Conservation (phyloP, 371 early-diverging fungal genomes). For the Actinomortierella wolfii region DNA sequence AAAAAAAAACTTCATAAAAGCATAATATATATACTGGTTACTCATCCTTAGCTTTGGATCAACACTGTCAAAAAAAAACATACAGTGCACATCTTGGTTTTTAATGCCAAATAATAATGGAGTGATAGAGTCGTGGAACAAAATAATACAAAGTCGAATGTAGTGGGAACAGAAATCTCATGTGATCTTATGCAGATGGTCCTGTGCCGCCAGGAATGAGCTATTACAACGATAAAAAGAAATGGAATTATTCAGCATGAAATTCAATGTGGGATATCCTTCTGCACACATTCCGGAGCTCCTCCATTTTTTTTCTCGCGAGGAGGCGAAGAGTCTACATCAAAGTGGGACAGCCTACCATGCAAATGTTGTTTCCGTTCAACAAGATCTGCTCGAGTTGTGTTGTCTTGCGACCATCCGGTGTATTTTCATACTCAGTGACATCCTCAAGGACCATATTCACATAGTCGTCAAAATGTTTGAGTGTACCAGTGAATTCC, state of each 20-base stretch:
- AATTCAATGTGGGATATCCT: neutral
- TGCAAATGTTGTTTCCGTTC: constrained; percentile 96
- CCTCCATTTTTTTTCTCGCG: constrained; percentile 47
- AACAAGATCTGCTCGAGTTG: constrained; percentile 89
- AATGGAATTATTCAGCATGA: neutral
- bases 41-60: too few species aligned
- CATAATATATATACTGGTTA: too few species aligned
- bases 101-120: too few species aligned
- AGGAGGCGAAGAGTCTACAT: constrained; percentile 49
- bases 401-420: constrained; percentile 75
- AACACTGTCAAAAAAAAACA: too few species aligned
- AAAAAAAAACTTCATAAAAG: too few species aligned
- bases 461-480: constrained; percentile 98
- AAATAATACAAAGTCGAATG: too few species aligned
- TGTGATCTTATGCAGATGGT: constrained; percentile 3
- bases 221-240: constrained; percentile 8
- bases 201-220: constrained; percentile 48
- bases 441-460: constrained; percentile 98
- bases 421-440: constrained; percentile 88
- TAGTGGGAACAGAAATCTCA: too few species aligned
- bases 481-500: constrained; percentile 93
- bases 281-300: neutral
- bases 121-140: too few species aligned
- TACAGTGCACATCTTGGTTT: too few species aligned
- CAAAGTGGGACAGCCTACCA: constrained; percentile 57